These are phyloP conservation scores for Calocera viscosa DNA, from an alignment of 768 basidiomycete genomes.

Conservation along the genomic window DNA sequence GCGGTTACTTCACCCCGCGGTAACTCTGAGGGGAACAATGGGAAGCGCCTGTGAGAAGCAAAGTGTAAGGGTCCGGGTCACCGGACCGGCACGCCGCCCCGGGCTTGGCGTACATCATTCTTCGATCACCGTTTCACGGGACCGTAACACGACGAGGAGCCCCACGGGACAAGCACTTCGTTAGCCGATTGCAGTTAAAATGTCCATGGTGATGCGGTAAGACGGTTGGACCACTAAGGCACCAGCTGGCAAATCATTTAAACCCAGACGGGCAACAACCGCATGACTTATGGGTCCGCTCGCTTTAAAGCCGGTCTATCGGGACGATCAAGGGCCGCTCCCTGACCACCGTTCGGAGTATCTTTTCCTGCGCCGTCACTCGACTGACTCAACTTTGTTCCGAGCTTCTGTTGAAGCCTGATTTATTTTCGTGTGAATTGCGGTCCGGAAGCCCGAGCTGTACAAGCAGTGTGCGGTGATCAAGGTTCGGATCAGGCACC, in stretches of 20 bases:
- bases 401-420: no score
- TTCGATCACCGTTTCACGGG: not conserved
- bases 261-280: not conserved
- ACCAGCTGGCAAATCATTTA: not conserved
- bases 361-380: no score
- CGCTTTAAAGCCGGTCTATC: not conserved
- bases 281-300: conserved; percentile 1
- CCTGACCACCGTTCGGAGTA: no score
- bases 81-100: not conserved
- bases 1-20: not conserved
- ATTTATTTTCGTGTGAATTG: no score
- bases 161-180: no score
- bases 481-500: no score
- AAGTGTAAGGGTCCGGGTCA: not conserved
- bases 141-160: not conserved
- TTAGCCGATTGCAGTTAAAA: not conserved
- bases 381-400: no score
- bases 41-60: not conserved
- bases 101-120: not conserved
- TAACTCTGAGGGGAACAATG: not conserved
- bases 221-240: not conserved
- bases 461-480: no score
- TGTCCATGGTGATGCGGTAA: not conserved
- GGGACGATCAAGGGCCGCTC: not conserved
- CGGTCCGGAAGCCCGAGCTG: no score